A percentile compares a stretch with the other conserved stretches of the same genome.
Conservation (phyloP, 108 stramenopile species). For the Conticribra weissflogii region DNA sequence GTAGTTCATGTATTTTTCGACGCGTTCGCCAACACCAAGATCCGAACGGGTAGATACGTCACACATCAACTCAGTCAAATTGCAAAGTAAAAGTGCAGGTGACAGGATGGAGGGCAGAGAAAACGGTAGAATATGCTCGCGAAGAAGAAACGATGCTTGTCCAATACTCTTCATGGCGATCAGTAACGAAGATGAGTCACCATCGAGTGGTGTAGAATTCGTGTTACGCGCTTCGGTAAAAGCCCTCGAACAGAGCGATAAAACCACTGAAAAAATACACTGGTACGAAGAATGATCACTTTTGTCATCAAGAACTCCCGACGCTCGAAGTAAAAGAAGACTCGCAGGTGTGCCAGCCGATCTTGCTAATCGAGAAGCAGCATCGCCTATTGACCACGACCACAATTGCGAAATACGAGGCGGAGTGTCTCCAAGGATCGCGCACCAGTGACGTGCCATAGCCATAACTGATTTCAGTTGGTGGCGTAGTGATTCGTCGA, state of each 20-base stretch:
- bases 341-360: slow-evolving; percentile 37
- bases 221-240: slow-evolving; percentile 31
- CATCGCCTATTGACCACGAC: slow-evolving; percentile 38
- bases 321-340: slow-evolving; percentile 42
- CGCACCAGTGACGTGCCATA: slow-evolving; percentile 41
- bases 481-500: slow-evolving; percentile 19
- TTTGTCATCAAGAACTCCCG: slow-evolving; percentile 48
- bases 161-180: slow-evolving; percentile 52
- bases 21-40: slow-evolving; percentile 71
- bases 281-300: slow-evolving; percentile 31
- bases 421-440: slow-evolving; percentile 32
- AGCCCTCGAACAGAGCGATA: slow-evolving; percentile 40
- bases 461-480: slow-evolving; percentile 34
- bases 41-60: slow-evolving; percentile 69
- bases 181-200: slow-evolving; percentile 13
- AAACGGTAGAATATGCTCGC: slow-evolving; percentile 51
- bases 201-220: slow-evolving; percentile 17
- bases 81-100: slow-evolving; percentile 39
- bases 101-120: slow-evolving; percentile 48
- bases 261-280: slow-evolving; percentile 39
- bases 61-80: slow-evolving; percentile 58
- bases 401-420: slow-evolving; percentile 36
- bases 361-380: slow-evolving; percentile 31
- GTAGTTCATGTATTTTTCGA: slow-evolving; percentile 50
- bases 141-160: slow-evolving; percentile 60